phyloP scores from a whole-genome alignment of 2,329 filamentous ascomycete species.

The Nothomitra cinnamomea region DNA sequence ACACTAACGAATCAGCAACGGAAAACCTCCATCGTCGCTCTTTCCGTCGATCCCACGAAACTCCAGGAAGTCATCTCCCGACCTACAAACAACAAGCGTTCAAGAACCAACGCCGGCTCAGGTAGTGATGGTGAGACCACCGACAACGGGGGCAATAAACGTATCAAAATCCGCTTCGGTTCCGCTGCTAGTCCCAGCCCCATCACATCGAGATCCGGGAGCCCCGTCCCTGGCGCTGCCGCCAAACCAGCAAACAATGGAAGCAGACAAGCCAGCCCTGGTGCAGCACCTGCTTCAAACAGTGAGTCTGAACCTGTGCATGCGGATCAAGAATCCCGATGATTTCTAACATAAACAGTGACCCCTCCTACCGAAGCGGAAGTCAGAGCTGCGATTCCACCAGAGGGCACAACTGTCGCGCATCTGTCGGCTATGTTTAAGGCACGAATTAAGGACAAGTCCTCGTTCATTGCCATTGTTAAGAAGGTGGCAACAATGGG shows the following conservation, averaged over 20 bases:
- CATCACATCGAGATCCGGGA: constrained; percentile 42
- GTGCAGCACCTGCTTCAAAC: not conserved
- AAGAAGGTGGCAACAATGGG: constrained; percentile 37
- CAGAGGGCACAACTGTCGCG: constrained; percentile 35
- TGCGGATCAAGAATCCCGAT: too few relatives aligned
- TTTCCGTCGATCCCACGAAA: constrained; percentile 15
- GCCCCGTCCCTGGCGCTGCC: constrained; percentile 32
- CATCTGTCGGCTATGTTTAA: constrained; percentile 38
- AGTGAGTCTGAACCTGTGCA: not conserved
- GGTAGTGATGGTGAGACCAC: constrained; percentile 59
- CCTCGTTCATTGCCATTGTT: constrained; percentile 42
- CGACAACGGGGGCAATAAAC: constrained; percentile 36
- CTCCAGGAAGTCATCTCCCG: constrained; percentile 13
- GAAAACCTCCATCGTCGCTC: constrained; percentile 17
- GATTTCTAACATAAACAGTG: constrained; percentile 5
- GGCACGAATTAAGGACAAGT: constrained; percentile 33
- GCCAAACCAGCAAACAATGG: constrained; percentile 10
- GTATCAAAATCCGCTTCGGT: constrained; percentile 38
- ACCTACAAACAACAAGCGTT: constrained; percentile 12
- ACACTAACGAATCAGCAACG: constrained; percentile 8
- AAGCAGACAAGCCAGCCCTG: constrained; percentile 25
- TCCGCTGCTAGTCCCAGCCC: constrained; percentile 32
- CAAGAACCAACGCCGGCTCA: constrained; percentile 28
- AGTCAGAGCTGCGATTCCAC: constrained; percentile 36
- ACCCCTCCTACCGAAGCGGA: constrained; percentile 32